phyloP scores from a whole-genome alignment of 2,329 filamentous ascomycete genomes.

The Talaromyces atroroseus region DNA sequence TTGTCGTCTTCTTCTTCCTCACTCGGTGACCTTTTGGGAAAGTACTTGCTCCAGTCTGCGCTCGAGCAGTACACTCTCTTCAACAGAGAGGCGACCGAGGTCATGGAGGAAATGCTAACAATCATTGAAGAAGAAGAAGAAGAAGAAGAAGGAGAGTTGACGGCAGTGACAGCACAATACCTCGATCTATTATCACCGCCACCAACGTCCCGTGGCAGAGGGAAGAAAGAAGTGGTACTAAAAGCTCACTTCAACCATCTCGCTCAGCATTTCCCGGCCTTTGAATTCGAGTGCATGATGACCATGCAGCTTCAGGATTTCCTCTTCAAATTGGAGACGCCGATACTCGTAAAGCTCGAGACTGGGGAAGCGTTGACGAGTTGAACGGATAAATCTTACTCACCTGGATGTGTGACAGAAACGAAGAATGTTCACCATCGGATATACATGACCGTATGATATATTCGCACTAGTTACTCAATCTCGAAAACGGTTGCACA shows the following conservation, averaged over 20 bases:
- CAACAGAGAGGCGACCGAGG: constrained; percentile 30
- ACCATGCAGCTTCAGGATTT: constrained; percentile 40
- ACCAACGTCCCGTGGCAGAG: background rate
- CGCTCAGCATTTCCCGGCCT: constrained; percentile 23
- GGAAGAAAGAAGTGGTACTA: background rate
- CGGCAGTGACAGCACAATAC: background rate
- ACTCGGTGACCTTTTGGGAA: constrained; percentile 43
- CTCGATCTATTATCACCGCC: background rate
- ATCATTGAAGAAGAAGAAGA: background rate
- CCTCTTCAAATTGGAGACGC: constrained; percentile 39
- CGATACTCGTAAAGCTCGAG: constrained; percentile 50
- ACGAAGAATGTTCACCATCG: too few relatives aligned
- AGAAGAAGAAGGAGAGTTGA: background rate
- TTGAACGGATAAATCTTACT: background rate
- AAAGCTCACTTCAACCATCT: background rate
- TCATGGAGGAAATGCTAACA: constrained; percentile 16
- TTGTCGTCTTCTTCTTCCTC: constrained; percentile 25
- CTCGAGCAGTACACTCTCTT: constrained; percentile 45
- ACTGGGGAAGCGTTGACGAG: constrained; percentile 33
- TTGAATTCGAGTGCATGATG: constrained; percentile 36
- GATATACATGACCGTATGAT: too few relatives aligned
- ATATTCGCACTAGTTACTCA: too few relatives aligned
- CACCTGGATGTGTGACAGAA: too few relatives aligned
- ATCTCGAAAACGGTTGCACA: too few relatives aligned
- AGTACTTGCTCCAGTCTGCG: constrained; percentile 47